Evolutionary conservation across 2,329 filamentous ascomycete genomes (phyloP).

Genomic region (Sphaerostilbella broomeana): DNA sequence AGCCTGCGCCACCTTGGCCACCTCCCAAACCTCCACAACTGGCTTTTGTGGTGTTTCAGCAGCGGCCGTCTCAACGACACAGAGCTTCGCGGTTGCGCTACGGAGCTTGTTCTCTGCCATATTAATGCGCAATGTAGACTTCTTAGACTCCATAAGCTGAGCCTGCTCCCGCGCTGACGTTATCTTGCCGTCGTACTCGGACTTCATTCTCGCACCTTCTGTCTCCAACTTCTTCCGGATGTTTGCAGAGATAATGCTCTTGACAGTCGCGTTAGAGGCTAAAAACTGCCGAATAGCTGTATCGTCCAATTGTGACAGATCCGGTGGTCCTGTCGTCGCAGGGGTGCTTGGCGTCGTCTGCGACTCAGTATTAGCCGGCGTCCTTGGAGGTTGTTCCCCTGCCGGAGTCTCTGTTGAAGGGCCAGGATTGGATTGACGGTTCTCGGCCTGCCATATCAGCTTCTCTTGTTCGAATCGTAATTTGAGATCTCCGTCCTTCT

Average conservation of each 20-base stretch:
- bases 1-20: conserved; percentile 53
- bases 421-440: conserved; percentile 23
- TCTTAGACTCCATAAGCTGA: conserved; percentile 67
- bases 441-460: conserved; percentile 54
- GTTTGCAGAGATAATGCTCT: conserved; percentile 52
- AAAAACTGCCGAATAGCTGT: conserved; percentile 51
- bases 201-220: conserved; percentile 54
- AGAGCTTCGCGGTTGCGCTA: conserved; percentile 62
- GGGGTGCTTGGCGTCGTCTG: conserved; percentile 28
- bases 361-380: conserved; percentile 34
- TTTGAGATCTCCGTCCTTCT: conserved; percentile 47
- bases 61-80: conserved; percentile 73
- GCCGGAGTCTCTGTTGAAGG: conserved; percentile 21
- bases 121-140: conserved; percentile 66
- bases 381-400: conserved; percentile 24
- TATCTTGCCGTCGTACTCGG: conserved; percentile 50
- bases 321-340: conserved; percentile 28
- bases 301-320: conserved; percentile 47
- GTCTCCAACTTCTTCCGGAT: conserved; percentile 64
- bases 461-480: conserved; percentile 57
- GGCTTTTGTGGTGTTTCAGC: conserved; percentile 78
- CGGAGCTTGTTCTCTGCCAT: conserved; percentile 67
- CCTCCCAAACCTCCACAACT: conserved; percentile 79
- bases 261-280: conserved; percentile 49
- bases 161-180: conserved; percentile 53